These are phyloP conservation scores for Dactylellina sp. DNA, from an alignment of 2,329 filamentous ascomycete species.

Conservation along the genomic window DNA sequence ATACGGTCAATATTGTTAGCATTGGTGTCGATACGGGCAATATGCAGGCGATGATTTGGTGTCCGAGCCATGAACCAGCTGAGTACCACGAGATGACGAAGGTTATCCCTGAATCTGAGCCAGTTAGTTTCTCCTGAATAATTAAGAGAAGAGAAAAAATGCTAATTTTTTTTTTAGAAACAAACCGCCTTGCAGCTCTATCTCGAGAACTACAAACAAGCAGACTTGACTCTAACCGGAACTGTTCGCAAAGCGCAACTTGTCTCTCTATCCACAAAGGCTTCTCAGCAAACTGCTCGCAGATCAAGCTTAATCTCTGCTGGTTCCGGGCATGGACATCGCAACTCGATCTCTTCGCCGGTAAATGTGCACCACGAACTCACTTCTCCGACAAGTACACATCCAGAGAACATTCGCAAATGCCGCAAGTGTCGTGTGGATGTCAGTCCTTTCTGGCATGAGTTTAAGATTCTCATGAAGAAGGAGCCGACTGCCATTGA, in stretches of 20 bases:
- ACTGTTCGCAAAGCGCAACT: slow-evolving; percentile 92
- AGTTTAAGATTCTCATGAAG: slow-evolving; percentile 57
- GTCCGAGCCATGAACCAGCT: slow-evolving; percentile 82
- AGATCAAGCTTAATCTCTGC: slow-evolving; percentile 59
- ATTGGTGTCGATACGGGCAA: slow-evolving; percentile 82
- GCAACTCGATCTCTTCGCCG: slow-evolving; percentile 57
- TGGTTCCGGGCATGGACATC: slow-evolving; percentile 60
- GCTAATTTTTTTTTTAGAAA: slow-evolving; percentile 36
- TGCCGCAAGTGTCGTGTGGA: slow-evolving; percentile 59
- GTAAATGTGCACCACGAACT: slow-evolving; percentile 41
- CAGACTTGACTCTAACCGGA: slow-evolving; percentile 87
- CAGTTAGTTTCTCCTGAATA: slow-evolving; percentile 48
- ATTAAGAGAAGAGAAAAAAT: background rate
- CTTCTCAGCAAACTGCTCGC: slow-evolving; percentile 63
- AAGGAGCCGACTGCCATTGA: slow-evolving; percentile 41
- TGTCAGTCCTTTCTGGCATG: slow-evolving; percentile 60
- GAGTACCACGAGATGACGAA: slow-evolving; percentile 84
- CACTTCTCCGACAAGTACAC: slow-evolving; percentile 42
- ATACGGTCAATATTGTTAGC: slow-evolving; percentile 81
- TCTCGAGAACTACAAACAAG: slow-evolving; percentile 91
- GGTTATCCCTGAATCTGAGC: slow-evolving; percentile 74
- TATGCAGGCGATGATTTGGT: slow-evolving; percentile 90
- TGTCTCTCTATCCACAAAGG: slow-evolving; percentile 74
- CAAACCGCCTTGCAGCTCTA: slow-evolving; percentile 86
- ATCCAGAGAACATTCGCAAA: slow-evolving; percentile 62